A percentile compares a stretch with the other conserved stretches of the same genome.
Evolutionary conservation across 2,329 filamentous ascomycete genomes (phyloP).

Genomic region (Alternaria infectoria): DNA sequence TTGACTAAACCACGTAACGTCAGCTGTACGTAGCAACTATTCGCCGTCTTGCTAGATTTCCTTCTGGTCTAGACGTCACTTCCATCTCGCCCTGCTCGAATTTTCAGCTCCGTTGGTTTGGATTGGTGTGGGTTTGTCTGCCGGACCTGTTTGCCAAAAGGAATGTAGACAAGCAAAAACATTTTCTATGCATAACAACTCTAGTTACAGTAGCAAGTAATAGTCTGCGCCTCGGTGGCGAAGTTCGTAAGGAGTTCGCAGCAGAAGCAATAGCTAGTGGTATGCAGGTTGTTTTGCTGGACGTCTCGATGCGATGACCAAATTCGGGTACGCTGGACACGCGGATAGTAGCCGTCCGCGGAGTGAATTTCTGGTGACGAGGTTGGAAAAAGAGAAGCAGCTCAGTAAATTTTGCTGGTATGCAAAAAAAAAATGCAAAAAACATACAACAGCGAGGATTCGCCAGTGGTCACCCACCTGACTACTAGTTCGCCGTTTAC

Average conservation of each 20-base stretch:
- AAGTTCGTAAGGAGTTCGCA: background rate
- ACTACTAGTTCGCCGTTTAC: slow-evolving; percentile 8
- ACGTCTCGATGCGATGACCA: background rate
- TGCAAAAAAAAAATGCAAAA: background rate
- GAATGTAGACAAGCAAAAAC: background rate
- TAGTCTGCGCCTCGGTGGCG: background rate
- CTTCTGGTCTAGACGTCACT: background rate
- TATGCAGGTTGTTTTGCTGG: background rate
- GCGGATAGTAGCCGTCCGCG: background rate
- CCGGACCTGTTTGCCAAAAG: background rate
- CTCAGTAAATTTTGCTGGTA: background rate
- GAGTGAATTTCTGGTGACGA: background rate
- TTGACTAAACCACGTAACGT: background rate
- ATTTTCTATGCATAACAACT: background rate
- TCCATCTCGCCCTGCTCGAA: background rate
- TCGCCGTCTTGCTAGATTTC: background rate
- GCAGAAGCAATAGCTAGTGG: background rate
- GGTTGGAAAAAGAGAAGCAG: background rate
- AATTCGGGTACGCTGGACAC: background rate
- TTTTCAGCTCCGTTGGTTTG: background rate
- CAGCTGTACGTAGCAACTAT: background rate
- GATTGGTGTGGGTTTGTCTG: background rate
- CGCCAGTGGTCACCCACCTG: slow-evolving; percentile 11
- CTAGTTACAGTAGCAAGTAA: background rate
- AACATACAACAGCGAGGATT: slow-evolving; percentile 18